These are phyloP conservation scores for Coniochaeta hoffmannii DNA, from an alignment of 2,329 filamentous ascomycete genomes.

Conservation along the genomic window DNA sequence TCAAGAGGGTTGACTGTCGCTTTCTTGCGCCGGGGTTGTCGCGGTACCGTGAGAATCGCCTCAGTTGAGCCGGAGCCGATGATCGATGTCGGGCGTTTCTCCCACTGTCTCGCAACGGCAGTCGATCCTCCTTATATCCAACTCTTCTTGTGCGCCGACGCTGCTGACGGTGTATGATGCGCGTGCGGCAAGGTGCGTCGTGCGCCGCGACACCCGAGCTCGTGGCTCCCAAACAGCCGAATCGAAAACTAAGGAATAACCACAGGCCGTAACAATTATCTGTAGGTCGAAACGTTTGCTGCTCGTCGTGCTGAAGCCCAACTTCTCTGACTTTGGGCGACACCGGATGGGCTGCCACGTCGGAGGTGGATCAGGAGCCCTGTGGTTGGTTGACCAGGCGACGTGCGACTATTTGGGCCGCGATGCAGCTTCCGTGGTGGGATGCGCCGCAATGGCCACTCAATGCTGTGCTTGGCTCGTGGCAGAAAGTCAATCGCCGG, in stretches of 20 bases:
- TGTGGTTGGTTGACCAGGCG: background rate
- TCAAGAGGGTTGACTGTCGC: background rate
- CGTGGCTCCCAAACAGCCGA: background rate
- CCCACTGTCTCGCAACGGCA: background rate
- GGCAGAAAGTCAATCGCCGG: background rate
- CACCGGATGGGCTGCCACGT: slow-evolving; percentile 4
- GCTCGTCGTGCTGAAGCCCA: background rate
- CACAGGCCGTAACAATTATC: background rate
- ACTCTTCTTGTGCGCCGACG: background rate
- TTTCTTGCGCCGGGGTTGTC: background rate
- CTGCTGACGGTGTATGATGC: background rate
- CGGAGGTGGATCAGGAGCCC: background rate
- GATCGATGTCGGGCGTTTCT: background rate
- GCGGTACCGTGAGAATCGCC: background rate
- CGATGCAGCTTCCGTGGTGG: background rate
- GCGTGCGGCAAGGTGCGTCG: background rate
- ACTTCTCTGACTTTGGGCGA: background rate
- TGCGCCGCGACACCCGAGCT: background rate
- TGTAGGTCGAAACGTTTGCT: background rate
- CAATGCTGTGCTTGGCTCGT: background rate
- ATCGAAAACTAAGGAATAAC: background rate
- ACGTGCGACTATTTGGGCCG: slow-evolving; percentile 1
- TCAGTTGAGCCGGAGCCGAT: too few species aligned
- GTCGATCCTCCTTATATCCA: background rate
- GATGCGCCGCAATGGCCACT: background rate